Base-by-base conservation (phyloP, 805 yeast species). In the Candida parachauliodes region DNA sequence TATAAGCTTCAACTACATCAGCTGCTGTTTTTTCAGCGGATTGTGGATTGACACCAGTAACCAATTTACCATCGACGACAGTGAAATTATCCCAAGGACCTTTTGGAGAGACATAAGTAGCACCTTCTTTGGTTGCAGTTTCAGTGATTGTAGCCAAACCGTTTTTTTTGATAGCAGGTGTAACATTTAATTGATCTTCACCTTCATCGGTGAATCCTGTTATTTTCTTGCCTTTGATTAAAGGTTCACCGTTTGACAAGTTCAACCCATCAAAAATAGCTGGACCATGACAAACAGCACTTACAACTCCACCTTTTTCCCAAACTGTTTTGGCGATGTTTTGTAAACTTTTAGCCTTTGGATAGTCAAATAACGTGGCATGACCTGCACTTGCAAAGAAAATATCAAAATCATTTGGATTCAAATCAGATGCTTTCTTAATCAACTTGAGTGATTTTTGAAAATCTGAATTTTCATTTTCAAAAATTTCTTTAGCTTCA, bases 211-310 rank as follows among this genome's bases (percentile, higher is more conserved):
- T 70, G 59, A 80, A 81, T 5, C 84, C 85, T 17, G 87, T 79
- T 35, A 76, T 64, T 20, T 63, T 65, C 54, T 70, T 75, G 38
- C 80, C 84, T 44, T 72, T 54, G 39, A 72, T 62, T 36, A 81
- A 46, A 12, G 61, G 56, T 29, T 77, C 77, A 12, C 71, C 61
- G 6, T 48, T 41, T 28, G 51, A 44, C 45, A 74, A 76, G 28
- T 51, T 59, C 44, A 79, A 52, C 30, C 65, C 63, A n/a, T 66
- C 73, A 42, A 80, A 74, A 43, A 79, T 66, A 16, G 70, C 68
- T n/a, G 83, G 82, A 6, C 83, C 87, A 47, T 80, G 85, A 56
- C 87, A 80, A 7, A 80, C 85, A 11, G 85, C 83, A 29, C 78
- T 57, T 17, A 80, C 70, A 27, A 77, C 70, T 34, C 83, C 84